Conservation (phyloP, 2,329 filamentous ascomycete genomes). For the Aspergillus sp. region DNA sequence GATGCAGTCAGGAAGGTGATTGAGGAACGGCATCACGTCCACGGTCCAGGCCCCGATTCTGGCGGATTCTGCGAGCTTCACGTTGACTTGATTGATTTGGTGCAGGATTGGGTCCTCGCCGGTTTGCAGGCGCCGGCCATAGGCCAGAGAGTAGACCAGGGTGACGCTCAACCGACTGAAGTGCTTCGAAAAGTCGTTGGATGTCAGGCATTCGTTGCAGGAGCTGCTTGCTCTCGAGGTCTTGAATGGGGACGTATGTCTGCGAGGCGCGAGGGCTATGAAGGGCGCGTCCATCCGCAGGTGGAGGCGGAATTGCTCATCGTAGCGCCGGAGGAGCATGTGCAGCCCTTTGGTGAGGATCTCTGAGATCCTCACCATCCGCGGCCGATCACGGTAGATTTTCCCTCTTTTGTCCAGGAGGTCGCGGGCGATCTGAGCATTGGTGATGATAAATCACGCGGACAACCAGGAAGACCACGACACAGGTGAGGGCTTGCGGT, state of each 20-base stretch:
- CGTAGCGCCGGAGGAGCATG: conserved; percentile 12
- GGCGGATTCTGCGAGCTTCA: conserved; percentile 30
- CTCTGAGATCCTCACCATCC: conserved; percentile 6
- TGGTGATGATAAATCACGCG: neutral
- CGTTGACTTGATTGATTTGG: conserved; percentile 24
- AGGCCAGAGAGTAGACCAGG: conserved; percentile 13
- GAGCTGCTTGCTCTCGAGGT: conserved; percentile 14
- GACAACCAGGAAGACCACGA: too few relatives aligned
- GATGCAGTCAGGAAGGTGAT: conserved; percentile 1
- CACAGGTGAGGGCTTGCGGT: too few relatives aligned
- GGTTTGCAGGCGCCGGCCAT: conserved; percentile 12
- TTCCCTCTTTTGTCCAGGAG: conserved; percentile 9
- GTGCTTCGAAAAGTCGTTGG: conserved; percentile 7
- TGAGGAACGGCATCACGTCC: conserved; percentile 8
- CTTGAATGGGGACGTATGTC: conserved; percentile 13
- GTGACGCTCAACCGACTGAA: conserved; percentile 13
- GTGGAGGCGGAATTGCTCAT: conserved; percentile 10
- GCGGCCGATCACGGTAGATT: conserved; percentile 14
- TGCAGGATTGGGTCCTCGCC: conserved; percentile 1
- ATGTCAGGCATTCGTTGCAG: conserved; percentile 12
- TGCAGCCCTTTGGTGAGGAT: conserved; percentile 6
- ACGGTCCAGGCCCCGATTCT: neutral
- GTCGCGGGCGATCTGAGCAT: conserved; percentile 1
- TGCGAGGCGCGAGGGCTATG: conserved; percentile 3
- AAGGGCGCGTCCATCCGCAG: conserved; percentile 11